phyloP scores from a whole-genome alignment of 176 grass and related monocot species.

The Thinopyrum elongatum region DNA sequence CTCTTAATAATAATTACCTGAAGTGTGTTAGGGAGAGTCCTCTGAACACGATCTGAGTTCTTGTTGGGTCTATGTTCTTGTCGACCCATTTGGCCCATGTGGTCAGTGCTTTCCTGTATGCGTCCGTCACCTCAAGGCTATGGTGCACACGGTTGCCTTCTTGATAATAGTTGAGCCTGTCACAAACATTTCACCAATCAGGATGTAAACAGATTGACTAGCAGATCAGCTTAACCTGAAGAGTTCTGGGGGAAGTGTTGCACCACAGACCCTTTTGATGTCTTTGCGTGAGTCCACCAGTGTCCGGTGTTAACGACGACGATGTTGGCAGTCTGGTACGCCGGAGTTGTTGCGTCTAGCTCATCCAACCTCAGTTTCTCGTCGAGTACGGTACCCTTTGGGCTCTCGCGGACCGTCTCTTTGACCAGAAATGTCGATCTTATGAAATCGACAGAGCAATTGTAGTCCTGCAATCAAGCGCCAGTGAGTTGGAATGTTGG shows the following conservation, averaged over 20 bases:
- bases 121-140: conserved; percentile 66
- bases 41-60: conserved; percentile 86
- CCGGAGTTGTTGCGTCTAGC: conserved; percentile 55
- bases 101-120: conserved; percentile 68
- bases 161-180: conserved; percentile 85
- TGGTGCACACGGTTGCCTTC: conserved; percentile 70
- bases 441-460: conserved; percentile 81
- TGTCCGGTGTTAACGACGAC: conserved; percentile 91
- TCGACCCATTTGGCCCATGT: conserved; percentile 90
- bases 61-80: conserved; percentile 61
- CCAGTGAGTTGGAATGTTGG: neutral
- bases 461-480: conserved; percentile 60
- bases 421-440: conserved; percentile 82
- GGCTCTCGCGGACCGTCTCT: conserved; percentile 34
- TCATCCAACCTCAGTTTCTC: conserved; percentile 70
- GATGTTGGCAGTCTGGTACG: conserved; percentile 68
- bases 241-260: conserved; percentile 2
- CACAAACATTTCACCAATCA: neutral
- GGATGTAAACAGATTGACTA: neutral
- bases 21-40: conserved; percentile 82
- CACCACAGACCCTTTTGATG: conserved; percentile 58
- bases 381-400: conserved; percentile 27
- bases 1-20: conserved; percentile 39
- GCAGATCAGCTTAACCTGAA: neutral
- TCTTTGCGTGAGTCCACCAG: conserved; percentile 95